Conservation (phyloP, 192 early-diverging fungal genomes). For the Gaertneriomyces sp. region DNA sequence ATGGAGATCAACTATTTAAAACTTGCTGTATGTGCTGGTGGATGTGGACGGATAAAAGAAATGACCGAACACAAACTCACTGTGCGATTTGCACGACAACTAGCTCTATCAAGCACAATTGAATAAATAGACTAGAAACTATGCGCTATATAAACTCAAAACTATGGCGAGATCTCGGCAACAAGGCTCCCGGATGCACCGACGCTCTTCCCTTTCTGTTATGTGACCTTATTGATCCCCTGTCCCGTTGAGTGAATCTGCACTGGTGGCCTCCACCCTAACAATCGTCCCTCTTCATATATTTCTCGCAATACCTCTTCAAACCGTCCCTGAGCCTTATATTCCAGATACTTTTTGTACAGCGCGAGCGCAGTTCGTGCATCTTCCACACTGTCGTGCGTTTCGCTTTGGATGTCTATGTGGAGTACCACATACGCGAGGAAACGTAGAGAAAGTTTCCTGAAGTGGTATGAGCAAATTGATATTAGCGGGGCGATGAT, state of each 20-base stretch:
- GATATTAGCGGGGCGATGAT: background rate
- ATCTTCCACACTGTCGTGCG: conserved; percentile 94
- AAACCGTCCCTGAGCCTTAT: conserved; percentile 62
- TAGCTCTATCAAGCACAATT: no score
- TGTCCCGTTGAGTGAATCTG: background rate
- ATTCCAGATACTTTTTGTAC: conserved; percentile 76
- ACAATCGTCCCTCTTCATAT: conserved; percentile 66
- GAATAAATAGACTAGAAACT: no score
- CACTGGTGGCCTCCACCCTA: conserved; percentile 39
- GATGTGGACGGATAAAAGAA: no score
- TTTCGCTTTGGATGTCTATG: conserved; percentile 80
- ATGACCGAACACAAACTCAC: no score
- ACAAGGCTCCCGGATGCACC: conserved; percentile 4
- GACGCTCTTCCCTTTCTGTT: background rate
- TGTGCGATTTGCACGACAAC: no score
- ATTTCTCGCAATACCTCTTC: conserved; percentile 74
- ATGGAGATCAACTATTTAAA: no score
- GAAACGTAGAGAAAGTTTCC: conserved; percentile 86
- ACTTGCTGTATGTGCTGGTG: no score
- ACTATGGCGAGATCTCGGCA: conserved; percentile 13
- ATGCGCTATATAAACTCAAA: no score
- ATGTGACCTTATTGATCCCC: background rate
- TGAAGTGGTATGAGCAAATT: conserved; percentile 25
- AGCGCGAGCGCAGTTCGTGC: conserved; percentile 78
- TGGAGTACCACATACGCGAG: conserved; percentile 83